These are phyloP conservation scores for Ceratocystis huliohia DNA, from an alignment of 2,329 filamentous ascomycete species.

Conservation along the genomic window DNA sequence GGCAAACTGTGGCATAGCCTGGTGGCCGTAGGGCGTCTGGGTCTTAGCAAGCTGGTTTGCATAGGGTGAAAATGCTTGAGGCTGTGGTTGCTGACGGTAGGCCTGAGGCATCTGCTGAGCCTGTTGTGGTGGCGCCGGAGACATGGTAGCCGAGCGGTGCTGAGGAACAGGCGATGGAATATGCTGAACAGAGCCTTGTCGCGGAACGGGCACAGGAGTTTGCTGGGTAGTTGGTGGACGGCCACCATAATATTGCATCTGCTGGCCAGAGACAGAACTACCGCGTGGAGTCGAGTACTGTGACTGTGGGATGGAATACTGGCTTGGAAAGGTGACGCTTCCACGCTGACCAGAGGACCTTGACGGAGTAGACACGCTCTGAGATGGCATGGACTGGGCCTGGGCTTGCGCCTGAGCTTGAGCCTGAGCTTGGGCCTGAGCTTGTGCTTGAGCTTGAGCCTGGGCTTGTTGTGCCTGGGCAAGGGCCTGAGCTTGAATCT, in stretches of 20 bases:
- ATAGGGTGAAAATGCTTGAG: constrained; percentile 35
- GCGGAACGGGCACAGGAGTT: constrained; percentile 20
- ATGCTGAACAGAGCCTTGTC: constrained; percentile 18
- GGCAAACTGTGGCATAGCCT: constrained; percentile 37
- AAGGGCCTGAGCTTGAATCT: constrained; percentile 29
- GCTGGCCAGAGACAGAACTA: constrained; percentile 11
- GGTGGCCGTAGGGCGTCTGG: constrained; percentile 40
- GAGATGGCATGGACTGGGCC: constrained; percentile 2
- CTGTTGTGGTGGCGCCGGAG: constrained; percentile 23
- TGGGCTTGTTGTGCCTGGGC: constrained; percentile 23
- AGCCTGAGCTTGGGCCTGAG: neutral
- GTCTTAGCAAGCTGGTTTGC: constrained; percentile 40
- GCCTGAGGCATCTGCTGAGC: constrained; percentile 28
- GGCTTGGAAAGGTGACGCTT: constrained; percentile 32
- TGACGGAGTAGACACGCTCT: constrained; percentile 8
- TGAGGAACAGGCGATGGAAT: constrained; percentile 18
- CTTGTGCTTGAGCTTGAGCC: constrained; percentile 21
- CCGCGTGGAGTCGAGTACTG: constrained; percentile 13
- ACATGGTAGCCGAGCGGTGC: constrained; percentile 25
- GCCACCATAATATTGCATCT: constrained; percentile 17
- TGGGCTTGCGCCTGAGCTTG: constrained; percentile 12
- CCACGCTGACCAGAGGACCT: constrained; percentile 22
- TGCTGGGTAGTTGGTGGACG: constrained; percentile 16
- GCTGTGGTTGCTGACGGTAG: constrained; percentile 23
- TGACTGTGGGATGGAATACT: constrained; percentile 27